Evolutionary conservation across 805 yeast species (phyloP).

Genomic region (Cyberlindnera amylophila): DNA sequence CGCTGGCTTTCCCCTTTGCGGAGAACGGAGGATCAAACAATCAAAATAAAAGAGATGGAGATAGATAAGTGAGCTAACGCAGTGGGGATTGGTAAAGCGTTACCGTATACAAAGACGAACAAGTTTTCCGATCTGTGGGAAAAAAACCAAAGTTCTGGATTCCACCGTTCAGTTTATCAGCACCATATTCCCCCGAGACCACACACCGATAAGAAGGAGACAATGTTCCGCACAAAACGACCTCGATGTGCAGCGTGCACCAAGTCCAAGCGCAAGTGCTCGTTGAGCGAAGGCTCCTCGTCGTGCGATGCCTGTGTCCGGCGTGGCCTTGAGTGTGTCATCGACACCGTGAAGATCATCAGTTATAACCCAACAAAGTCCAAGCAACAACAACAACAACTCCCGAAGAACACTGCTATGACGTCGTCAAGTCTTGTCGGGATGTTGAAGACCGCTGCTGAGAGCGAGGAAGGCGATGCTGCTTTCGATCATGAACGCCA

Average conservation of each 20-base stretch:
- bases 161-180: no score
- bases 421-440: constrained; percentile 5
- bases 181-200: no score
- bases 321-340: constrained; percentile 6
- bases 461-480: not conserved
- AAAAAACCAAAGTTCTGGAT: no score
- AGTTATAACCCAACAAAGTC: constrained; percentile 3
- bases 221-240: constrained; percentile 6
- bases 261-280: constrained; percentile 10
- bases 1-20: no score
- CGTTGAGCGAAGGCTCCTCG: not conserved
- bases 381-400: not conserved
- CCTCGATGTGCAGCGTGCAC: constrained; percentile 8
- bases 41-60: no score
- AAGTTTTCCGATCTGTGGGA: no score
- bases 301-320: constrained; percentile 12
- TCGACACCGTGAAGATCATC: constrained; percentile 11
- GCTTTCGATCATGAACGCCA: constrained; percentile 6
- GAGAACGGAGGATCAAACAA: no score
- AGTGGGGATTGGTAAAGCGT: no score
- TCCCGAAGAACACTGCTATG: not conserved
- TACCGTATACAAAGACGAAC: no score
- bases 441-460: constrained; percentile 6
- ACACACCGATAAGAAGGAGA: no score
- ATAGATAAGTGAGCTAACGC: no score